Evolutionary conservation across 2,329 filamentous ascomycete genomes (phyloP).

Genomic region (Trichophaea hybrida): DNA sequence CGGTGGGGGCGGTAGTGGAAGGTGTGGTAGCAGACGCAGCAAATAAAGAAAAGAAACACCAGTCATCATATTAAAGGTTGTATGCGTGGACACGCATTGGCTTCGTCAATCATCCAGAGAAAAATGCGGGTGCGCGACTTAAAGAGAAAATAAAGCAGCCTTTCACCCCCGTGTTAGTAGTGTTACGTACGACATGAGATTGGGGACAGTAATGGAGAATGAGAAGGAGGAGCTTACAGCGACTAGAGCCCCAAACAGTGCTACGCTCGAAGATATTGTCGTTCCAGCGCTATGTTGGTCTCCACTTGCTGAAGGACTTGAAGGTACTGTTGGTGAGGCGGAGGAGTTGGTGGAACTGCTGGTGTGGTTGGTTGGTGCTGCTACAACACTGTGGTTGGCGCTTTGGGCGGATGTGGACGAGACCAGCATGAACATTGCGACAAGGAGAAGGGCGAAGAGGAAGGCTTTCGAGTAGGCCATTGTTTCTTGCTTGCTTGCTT

Average conservation of each 20-base stretch:
- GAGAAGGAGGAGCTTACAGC: constrained; percentile 15
- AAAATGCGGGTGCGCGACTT: neutral
- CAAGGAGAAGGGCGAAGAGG: constrained; percentile 10
- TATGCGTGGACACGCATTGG: neutral
- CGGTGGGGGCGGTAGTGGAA: neutral
- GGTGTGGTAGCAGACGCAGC: neutral
- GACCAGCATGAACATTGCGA: constrained; percentile 10
- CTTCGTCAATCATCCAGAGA: neutral
- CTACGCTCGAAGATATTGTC: constrained; percentile 19
- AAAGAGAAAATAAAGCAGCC: constrained; percentile 10
- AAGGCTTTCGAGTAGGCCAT: constrained; percentile 13
- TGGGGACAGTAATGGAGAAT: neutral
- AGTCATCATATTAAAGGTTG: neutral
- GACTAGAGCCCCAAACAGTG: constrained; percentile 22
- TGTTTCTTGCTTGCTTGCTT: constrained; percentile 1
- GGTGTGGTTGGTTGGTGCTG: neutral
- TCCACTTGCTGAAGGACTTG: constrained; percentile 6
- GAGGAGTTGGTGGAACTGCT: constrained; percentile 4
- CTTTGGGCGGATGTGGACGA: constrained; percentile 7
- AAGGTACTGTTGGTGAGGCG: constrained; percentile 8
- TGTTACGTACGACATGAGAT: neutral
- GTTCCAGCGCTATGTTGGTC: constrained; percentile 16
- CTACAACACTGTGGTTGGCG: neutral
- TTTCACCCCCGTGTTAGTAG: neutral
- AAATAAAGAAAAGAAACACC: neutral